A percentile compares a stretch with the other conserved stretches of the same genome.
phyloP scores from a whole-genome alignment of 805 yeast genomes.

The Ogataea chonburiensis region DNA sequence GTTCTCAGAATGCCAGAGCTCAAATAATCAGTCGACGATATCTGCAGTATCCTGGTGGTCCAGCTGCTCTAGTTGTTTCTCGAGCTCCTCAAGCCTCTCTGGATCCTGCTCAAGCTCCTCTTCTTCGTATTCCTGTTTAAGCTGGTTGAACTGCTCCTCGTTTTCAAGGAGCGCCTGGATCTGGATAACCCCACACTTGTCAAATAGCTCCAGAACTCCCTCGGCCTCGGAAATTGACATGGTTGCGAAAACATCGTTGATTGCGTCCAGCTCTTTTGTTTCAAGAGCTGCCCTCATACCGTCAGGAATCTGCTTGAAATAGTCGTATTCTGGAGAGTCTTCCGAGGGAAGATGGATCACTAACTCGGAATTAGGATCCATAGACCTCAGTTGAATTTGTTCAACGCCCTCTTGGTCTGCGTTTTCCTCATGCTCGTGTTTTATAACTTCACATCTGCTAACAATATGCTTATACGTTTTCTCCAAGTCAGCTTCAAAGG shows the following conservation, averaged over 20 bases:
- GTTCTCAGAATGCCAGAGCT: slow-evolving; percentile 86
- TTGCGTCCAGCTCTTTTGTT: slow-evolving; percentile 68
- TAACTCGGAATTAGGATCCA: slow-evolving; percentile 80
- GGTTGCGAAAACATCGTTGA: slow-evolving; percentile 76
- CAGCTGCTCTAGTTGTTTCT: too few relatives aligned
- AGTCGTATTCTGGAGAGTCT: slow-evolving; percentile 49
- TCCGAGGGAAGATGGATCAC: slow-evolving; percentile 67
- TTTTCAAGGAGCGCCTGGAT: slow-evolving; percentile 74
- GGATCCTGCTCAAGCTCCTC: slow-evolving; percentile 23
- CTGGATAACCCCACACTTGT: slow-evolving; percentile 80
- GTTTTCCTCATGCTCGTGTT: slow-evolving; percentile 45
- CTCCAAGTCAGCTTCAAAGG: slow-evolving; percentile 71
- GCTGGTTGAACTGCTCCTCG: slow-evolving; percentile 61
- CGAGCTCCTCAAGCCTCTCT: slow-evolving; percentile 9
- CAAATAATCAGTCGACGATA: slow-evolving; percentile 37
- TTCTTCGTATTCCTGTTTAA: slow-evolving; percentile 47
- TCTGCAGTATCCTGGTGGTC: slow-evolving; percentile 33
- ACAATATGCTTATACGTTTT: slow-evolving; percentile 75
- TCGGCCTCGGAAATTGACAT: slow-evolving; percentile 82
- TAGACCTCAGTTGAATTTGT: slow-evolving; percentile 81
- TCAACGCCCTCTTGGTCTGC: slow-evolving; percentile 60
- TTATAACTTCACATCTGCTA: slow-evolving; percentile 67
- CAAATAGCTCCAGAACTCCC: slow-evolving; percentile 64
- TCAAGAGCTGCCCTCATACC: slow-evolving; percentile 74
- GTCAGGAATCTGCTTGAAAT: slow-evolving; percentile 56